Evolutionary conservation across 169 alveolate species (phyloP).

Genomic region (Eimeria tenella): DNA sequence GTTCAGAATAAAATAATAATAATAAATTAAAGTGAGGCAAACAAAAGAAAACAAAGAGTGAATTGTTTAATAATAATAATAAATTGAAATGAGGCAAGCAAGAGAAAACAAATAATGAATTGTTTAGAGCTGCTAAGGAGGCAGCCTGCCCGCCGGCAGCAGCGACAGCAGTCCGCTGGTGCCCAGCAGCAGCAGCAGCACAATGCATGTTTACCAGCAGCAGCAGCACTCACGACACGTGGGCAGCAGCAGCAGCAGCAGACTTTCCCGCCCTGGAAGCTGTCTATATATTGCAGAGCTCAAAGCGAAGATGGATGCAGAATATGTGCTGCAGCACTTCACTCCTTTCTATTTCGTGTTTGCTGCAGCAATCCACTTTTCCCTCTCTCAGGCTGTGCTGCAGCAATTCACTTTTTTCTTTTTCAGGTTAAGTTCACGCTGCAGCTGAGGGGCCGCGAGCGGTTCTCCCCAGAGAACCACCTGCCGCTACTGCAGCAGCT

Average conservation of each 20-base stretch:
- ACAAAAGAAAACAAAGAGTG: background rate
- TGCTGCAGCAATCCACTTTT: no score
- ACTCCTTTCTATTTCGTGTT: no score
- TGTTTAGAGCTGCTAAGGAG: background rate
- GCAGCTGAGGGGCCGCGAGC: constrained; percentile 48
- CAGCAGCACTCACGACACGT: background rate
- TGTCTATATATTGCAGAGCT: no score
- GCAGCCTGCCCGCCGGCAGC: background rate
- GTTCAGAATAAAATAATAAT: no score
- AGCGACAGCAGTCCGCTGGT: background rate
- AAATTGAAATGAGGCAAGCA: no score
- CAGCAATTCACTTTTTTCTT: background rate
- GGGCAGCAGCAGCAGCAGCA: no score
- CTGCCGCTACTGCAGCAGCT: constrained; percentile 48
- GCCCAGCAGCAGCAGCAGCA: background rate
- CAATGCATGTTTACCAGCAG: background rate
- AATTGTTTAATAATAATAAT: no score
- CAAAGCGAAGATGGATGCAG: no score
- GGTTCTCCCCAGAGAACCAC: background rate
- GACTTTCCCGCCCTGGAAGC: no score
- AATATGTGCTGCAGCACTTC: no score
- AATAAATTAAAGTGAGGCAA: no score
- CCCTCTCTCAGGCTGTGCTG: no score
- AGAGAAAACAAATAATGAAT: background rate
- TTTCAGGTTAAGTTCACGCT: constrained; percentile 30